Percentiles rank a stretch among this genome's conserved stretches.
These are phyloP conservation scores for Neotropicomus parvogracilis DNA, from an alignment of 1,284 basidiomycete species.

Conservation along the genomic window DNA sequence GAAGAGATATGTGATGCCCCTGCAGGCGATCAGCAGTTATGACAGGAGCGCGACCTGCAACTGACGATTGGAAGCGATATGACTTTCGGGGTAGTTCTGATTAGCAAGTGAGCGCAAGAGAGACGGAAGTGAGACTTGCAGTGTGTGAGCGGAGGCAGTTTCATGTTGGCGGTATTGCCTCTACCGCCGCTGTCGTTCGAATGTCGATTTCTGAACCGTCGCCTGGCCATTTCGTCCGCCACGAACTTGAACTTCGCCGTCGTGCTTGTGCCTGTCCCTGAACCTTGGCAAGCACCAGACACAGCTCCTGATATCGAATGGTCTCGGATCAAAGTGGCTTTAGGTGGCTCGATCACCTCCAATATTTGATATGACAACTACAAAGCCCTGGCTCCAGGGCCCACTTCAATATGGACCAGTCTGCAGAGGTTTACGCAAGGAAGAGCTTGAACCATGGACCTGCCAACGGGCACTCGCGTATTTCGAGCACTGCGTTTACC, in stretches of 20 bases:
- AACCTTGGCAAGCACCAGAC: no score
- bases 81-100: conserved; percentile 30
- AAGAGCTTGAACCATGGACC: no score
- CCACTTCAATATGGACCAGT: no score
- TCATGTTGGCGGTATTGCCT: conserved; percentile 3
- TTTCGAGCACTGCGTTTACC: conserved; percentile 4
- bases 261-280: neutral
- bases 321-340: conserved; percentile 13
- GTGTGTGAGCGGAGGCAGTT: conserved; percentile 28
- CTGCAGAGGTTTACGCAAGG: no score
- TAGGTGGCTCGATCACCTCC: conserved; percentile 4
- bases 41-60: conserved; percentile 6
- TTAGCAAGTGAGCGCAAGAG: neutral
- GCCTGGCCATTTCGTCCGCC: conserved; percentile 15
- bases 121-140: conserved; percentile 19
- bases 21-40: conserved; percentile 24
- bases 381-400: neutral
- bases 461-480: neutral
- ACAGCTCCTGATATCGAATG: neutral
- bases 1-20: conserved; percentile 51
- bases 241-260: neutral
- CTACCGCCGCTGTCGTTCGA: neutral
- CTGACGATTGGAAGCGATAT: conserved; percentile 45
- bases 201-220: conserved; percentile 4
- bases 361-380: neutral